Base-by-base conservation (phyloP, 2,329 filamentous ascomycete species). In the Pseudogymnoascus sp. region DNA sequence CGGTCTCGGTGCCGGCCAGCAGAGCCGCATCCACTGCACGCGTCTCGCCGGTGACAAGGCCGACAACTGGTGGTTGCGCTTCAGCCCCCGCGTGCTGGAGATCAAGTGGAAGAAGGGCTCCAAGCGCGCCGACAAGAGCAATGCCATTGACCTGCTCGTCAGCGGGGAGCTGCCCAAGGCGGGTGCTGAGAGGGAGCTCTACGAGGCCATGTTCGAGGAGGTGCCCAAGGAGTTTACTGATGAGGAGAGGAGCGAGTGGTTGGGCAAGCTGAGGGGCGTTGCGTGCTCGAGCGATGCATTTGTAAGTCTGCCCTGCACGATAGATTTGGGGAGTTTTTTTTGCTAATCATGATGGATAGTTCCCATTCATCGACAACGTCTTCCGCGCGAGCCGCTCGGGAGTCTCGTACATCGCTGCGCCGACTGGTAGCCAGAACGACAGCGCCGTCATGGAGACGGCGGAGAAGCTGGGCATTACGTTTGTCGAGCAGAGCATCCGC, bases 11-110 rank as follows among this genome's bases (percentile, higher is more conserved):
- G 95, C 95, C 62, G 95, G 95, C 65, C 95, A 99, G 78, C 95
- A 99, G 80, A 96, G 91, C 66, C 89, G 95, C 70, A 99, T 99
- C 71, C 95, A 99, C 84, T 99, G 95, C 85, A 99, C 95, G 43
- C 89, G 95, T 68, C 86, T 99, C 61, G 95, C 95, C 10, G 95
- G 95, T 65, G 93, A 98, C 82, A 99, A 99, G 83, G 91, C 93
- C 59, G 95, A 99, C 78, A 97, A 96, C 83, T 98, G 93, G 93
- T 99, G 93, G 95, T 89, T 99, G 83, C 90, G 95, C 72, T 98
- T 98, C 86, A 90, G 97, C 81, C 88, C 91, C 70, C 89, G 91
- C 61, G 90, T 95, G 11, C 83, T 98, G 60, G 83, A 81, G 73
- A 89, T 99, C 75, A 90, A 93, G 81, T 99, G 92, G 91, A 97